Percentiles rank a stretch among this genome's conserved stretches.
These are phyloP conservation scores for Paramecium biaurelia DNA, from an alignment of 73 alveolate species.

Conservation along the genomic window DNA sequence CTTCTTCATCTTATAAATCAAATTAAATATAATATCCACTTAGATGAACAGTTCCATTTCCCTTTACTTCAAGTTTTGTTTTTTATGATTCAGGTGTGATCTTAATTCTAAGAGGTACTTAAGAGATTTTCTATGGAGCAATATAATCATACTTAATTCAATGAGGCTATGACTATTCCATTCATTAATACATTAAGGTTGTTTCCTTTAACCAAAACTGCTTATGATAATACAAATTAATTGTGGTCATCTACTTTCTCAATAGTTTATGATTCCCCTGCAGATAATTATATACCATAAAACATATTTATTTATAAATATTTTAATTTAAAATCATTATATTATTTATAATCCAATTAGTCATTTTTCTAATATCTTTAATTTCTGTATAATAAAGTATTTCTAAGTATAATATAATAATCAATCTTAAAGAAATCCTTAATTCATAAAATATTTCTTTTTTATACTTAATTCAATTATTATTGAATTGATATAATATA, in stretches of 20 bases:
- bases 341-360: slow-evolving; percentile 46
- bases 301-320: neutral
- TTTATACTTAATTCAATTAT: no score
- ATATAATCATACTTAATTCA: neutral
- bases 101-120: neutral
- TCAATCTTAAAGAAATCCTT: no score
- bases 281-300: neutral
- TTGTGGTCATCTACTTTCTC: neutral
- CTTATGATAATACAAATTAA: neutral
- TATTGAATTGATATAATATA: no score
- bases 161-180: neutral
- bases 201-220: neutral
- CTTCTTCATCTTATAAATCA: neutral
- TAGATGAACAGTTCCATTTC: neutral
- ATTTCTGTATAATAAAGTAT: no score
- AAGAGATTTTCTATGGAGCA: neutral
- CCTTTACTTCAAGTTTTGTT: neutral
- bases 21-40: neutral
- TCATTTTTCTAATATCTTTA: slow-evolving; percentile 64
- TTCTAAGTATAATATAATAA: no score
- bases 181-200: neutral
- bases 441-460: no score
- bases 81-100: neutral
- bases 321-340: neutral
- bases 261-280: neutral